These are phyloP conservation scores for Secale cereale DNA, from an alignment of 176 grass and related monocot genomes.

Conservation along the genomic window DNA sequence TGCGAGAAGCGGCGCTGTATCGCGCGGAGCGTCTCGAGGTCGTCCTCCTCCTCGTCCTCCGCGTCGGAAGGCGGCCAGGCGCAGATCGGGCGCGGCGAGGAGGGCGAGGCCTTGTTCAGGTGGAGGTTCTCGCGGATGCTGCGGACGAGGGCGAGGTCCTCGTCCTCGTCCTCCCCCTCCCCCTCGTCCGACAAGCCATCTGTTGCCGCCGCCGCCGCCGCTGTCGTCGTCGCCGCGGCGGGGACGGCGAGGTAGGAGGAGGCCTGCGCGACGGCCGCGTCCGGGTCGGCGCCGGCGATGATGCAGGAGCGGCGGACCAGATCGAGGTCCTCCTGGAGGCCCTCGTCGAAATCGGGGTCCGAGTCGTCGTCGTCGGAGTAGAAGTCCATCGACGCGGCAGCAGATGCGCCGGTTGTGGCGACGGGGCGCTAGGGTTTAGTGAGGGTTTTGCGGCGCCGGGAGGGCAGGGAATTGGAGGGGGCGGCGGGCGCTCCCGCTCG, in stretches of 20 bases:
- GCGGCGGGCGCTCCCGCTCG: background rate
- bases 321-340: conserved; percentile 61
- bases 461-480: too few relatives aligned
- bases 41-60: conserved; percentile 67
- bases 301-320: conserved; percentile 64
- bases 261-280: conserved; percentile 16
- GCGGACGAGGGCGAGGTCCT: conserved; percentile 51
- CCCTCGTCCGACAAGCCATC: conserved; percentile 9
- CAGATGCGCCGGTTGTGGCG: background rate
- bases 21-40: conserved; percentile 72
- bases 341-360: conserved; percentile 55
- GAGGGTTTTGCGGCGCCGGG: background rate
- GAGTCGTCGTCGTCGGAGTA: conserved; percentile 35
- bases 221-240: background rate
- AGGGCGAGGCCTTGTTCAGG: conserved; percentile 26
- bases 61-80: conserved; percentile 30
- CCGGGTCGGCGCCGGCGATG: conserved; percentile 45
- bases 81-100: conserved; percentile 39
- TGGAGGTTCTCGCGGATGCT: conserved; percentile 56
- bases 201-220: background rate
- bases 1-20: conserved; percentile 81
- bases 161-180: conserved; percentile 27
- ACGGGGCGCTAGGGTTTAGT: conserved; percentile 14
- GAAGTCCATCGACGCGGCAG: conserved; percentile 35
- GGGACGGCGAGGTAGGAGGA: conserved; percentile 12